Evolutionary conservation across 2,329 filamentous ascomycete species (phyloP).

Genomic region (Aspergillus spinulosporus): DNA sequence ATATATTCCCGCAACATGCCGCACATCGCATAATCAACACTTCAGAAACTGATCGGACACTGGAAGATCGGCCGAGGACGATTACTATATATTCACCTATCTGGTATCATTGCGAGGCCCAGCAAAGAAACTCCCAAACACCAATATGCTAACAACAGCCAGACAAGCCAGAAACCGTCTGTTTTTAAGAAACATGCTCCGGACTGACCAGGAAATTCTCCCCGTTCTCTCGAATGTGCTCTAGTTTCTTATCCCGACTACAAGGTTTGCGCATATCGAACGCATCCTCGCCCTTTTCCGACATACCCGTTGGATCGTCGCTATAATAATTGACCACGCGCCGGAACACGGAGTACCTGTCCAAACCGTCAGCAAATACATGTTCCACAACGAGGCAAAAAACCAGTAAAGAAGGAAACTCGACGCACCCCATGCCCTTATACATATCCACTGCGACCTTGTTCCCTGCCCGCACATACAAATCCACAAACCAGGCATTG

Average conservation of each 20-base stretch:
- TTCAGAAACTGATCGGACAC: background rate
- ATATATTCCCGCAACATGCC: background rate
- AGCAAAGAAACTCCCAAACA: constrained; percentile 17
- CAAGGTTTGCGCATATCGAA: constrained; percentile 96
- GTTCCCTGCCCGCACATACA: constrained; percentile 91
- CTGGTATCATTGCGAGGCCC: background rate
- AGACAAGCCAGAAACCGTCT: background rate
- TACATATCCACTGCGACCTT: constrained; percentile 85
- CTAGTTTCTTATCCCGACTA: constrained; percentile 71
- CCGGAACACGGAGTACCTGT: constrained; percentile 75
- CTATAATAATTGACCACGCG: constrained; percentile 91
- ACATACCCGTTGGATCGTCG: constrained; percentile 69
- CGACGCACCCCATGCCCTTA: constrained; percentile 73
- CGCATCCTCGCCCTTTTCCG: constrained; percentile 71
- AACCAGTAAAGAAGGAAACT: no score
- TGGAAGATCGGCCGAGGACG: background rate
- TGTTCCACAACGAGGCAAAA: no score
- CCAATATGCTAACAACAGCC: constrained; percentile 16
- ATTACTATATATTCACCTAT: background rate
- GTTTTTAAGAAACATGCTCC: constrained; percentile 68
- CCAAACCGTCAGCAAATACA: no score
- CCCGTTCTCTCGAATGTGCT: constrained; percentile 78
- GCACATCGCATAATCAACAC: background rate
- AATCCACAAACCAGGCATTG: constrained; percentile 89
- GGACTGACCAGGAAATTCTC: constrained; percentile 75